Conservation (phyloP, 2,329 filamentous ascomycete genomes). For the Claviceps sp. region DNA sequence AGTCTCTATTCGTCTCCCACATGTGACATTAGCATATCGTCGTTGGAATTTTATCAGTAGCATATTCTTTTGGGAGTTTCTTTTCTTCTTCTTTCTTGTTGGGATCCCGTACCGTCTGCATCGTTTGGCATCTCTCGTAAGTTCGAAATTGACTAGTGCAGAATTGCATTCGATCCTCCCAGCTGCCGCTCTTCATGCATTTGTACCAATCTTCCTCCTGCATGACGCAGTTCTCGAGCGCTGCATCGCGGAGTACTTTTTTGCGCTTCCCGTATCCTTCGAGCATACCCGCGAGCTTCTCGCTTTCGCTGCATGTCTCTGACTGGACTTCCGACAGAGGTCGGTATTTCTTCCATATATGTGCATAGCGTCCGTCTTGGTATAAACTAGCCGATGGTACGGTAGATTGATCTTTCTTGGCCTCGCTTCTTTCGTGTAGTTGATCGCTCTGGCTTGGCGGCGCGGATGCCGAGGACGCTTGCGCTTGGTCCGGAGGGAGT, state of each 20-base stretch:
- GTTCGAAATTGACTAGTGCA: constrained; percentile 63
- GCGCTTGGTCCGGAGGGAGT: constrained; percentile 30
- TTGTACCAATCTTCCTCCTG: constrained; percentile 73
- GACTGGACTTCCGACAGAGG: constrained; percentile 57
- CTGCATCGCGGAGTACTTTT: constrained; percentile 61
- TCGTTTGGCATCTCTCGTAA: constrained; percentile 78
- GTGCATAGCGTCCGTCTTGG: constrained; percentile 54
- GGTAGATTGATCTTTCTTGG: constrained; percentile 8
- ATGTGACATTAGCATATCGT: not conserved
- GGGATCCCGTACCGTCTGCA: constrained; percentile 53
- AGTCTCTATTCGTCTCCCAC: constrained; percentile 42
- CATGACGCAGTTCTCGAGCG: constrained; percentile 83
- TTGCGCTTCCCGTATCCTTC: constrained; percentile 76
- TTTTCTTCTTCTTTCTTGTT: not conserved
- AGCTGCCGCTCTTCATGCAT: constrained; percentile 65
- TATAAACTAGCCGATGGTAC: constrained; percentile 40
- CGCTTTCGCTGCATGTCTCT: constrained; percentile 59
- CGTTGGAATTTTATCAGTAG: too few relatives aligned
- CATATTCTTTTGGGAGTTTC: not conserved
- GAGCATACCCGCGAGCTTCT: constrained; percentile 67
- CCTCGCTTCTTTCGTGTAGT: constrained; percentile 9
- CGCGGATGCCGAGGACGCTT: constrained; percentile 7
- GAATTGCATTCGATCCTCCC: constrained; percentile 59
- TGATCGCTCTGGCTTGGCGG: constrained; percentile 5
- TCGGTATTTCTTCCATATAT: constrained; percentile 87